These are phyloP conservation scores for Saraca asoca DNA, from an alignment of 331 rosid genomes.

Conservation along the genomic window DNA sequence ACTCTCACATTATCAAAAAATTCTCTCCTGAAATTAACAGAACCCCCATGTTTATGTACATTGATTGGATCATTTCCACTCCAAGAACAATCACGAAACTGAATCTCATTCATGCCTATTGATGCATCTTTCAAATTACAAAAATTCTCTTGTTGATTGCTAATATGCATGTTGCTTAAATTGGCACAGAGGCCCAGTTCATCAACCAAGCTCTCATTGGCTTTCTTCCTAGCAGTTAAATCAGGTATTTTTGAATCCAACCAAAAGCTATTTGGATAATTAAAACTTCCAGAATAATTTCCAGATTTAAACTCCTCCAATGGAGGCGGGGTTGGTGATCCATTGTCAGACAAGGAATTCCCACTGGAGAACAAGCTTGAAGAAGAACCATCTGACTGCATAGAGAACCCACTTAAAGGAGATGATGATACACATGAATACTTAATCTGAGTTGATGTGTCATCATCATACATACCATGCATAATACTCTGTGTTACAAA, in stretches of 20 bases:
- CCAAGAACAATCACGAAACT: constrained; percentile 19
- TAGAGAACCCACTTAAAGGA: constrained; percentile 52
- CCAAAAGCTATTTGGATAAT: constrained; percentile 32
- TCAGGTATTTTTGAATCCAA: constrained; percentile 38
- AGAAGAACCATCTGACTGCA: constrained; percentile 57
- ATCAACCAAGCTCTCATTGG: constrained; percentile 43
- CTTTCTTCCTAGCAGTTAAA: constrained; percentile 27
- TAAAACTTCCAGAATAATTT: constrained; percentile 30
- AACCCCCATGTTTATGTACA: constrained; percentile 24
- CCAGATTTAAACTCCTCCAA: constrained; percentile 49
- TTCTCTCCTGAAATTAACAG: constrained; percentile 30
- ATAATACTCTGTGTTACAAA: constrained; percentile 15
- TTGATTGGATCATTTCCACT: constrained; percentile 32
- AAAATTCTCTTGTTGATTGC: constrained; percentile 35
- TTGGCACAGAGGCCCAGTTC: constrained; percentile 44
- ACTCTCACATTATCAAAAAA: constrained; percentile 29
- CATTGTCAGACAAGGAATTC: constrained; percentile 48
- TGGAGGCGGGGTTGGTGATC: constrained; percentile 57
- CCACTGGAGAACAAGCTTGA: constrained; percentile 52
- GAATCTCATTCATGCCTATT: constrained; percentile 23
- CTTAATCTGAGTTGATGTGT: constrained; percentile 35
- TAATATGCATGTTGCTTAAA: constrained; percentile 44
- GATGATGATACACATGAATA: constrained; percentile 47
- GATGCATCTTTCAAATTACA: constrained; percentile 27
- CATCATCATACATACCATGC: constrained; percentile 37